Conservation (phyloP, 345 rosid genomes). For the Cardiospermum halicacabum region DNA sequence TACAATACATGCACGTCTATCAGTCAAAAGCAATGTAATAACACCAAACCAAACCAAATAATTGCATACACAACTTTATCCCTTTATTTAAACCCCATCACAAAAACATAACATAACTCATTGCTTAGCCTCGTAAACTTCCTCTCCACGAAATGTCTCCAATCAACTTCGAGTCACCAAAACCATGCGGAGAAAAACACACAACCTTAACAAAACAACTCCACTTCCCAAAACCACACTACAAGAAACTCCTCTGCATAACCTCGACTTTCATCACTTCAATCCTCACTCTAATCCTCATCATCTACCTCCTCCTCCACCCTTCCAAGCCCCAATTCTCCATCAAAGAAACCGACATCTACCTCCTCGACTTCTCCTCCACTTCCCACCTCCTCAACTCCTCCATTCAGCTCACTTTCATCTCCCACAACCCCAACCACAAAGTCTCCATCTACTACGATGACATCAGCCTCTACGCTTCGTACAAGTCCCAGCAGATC, state of each 20-base stretch:
- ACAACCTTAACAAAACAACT: slow-evolving; percentile 29
- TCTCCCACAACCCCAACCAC: slow-evolving; percentile 60
- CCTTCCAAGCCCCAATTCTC: slow-evolving; percentile 74
- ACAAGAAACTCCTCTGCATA: slow-evolving; percentile 55
- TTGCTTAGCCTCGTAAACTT: slow-evolving; percentile 17
- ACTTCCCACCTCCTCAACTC: slow-evolving; percentile 83
- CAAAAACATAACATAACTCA: too few species aligned
- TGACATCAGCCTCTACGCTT: slow-evolving; percentile 49
- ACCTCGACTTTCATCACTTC: slow-evolving; percentile 44
- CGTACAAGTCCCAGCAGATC: slow-evolving; percentile 78
- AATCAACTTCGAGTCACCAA: slow-evolving; percentile 49
- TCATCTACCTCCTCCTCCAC: slow-evolving; percentile 68
- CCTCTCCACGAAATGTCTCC: slow-evolving; percentile 61
- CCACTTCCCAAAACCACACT: too few species aligned
- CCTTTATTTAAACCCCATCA: slow-evolving; percentile 24
- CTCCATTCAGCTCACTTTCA: slow-evolving; percentile 63
- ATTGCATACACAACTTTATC: slow-evolving; percentile 15
- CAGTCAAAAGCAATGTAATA: slow-evolving; percentile 29
- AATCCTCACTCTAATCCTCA: slow-evolving; percentile 46
- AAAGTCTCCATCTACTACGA: slow-evolving; percentile 85
- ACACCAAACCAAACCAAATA: slow-evolving; percentile 12
- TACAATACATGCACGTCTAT: background rate
- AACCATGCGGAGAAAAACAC: slow-evolving; percentile 57
- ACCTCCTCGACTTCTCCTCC: slow-evolving; percentile 59
- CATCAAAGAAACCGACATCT: slow-evolving; percentile 52